Evolutionary conservation across 305 asterid species (phyloP).

Genomic region (Rubia tinctorum): DNA sequence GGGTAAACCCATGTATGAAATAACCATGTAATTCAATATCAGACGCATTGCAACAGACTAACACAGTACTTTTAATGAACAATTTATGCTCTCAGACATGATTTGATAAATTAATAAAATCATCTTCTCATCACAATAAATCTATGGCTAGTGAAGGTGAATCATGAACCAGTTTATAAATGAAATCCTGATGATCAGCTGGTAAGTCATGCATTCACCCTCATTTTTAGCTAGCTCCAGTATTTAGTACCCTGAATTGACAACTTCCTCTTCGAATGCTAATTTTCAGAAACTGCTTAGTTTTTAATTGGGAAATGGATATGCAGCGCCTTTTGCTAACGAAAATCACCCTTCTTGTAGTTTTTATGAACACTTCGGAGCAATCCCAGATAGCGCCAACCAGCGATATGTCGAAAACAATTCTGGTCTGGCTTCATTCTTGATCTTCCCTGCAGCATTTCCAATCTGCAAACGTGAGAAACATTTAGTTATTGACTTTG

Average conservation of each 20-base stretch:
- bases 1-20: too few relatives aligned
- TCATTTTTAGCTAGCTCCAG: background rate
- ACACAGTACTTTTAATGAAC: background rate
- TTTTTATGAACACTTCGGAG: background rate
- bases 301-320: background rate
- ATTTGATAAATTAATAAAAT: background rate
- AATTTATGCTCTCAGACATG: background rate
- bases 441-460: background rate
- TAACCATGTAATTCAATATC: too few relatives aligned
- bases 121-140: background rate
- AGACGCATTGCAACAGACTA: too few relatives aligned
- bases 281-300: background rate
- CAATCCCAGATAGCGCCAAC: background rate
- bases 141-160: background rate
- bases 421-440: constrained; percentile 3
- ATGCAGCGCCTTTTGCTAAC: background rate
- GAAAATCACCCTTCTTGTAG: background rate
- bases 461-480: background rate
- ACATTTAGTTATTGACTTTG: background rate
- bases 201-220: constrained; percentile 14
- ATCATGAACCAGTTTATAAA: background rate
- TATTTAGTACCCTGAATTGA: background rate
- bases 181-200: constrained; percentile 5
- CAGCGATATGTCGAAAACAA: background rate
- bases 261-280: background rate